These are phyloP conservation scores for Peronospora destructor DNA, from an alignment of 352 stramenopile species.

Conservation along the genomic window DNA sequence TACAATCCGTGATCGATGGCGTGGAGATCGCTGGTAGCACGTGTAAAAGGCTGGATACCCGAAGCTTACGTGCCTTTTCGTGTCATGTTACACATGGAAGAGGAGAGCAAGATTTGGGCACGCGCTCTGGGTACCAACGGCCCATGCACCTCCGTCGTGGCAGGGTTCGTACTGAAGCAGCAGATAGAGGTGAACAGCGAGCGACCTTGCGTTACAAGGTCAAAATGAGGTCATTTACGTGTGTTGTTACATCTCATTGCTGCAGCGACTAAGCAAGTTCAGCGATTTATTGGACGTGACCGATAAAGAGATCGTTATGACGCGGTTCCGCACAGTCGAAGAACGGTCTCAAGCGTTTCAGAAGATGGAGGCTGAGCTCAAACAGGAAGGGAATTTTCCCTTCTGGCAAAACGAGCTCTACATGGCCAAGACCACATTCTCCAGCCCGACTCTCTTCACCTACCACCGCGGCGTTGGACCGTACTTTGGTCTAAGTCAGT, in stretches of 20 bases:
- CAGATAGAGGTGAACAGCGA: conserved; percentile 22
- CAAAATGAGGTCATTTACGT: not conserved
- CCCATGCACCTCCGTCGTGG: conserved; percentile 24
- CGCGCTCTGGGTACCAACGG: conserved; percentile 9
- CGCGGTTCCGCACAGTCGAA: conserved; percentile 20
- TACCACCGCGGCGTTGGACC: conserved; percentile 57
- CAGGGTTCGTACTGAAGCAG: conserved; percentile 32
- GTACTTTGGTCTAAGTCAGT: conserved; percentile 60
- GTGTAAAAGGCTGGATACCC: conserved; percentile 39
- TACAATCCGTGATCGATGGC: conserved; percentile 5
- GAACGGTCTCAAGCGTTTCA: conserved; percentile 43
- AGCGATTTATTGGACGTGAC: conserved; percentile 29
- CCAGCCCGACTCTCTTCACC: conserved; percentile 42
- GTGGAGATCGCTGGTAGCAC: conserved; percentile 33
- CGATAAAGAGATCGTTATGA: conserved; percentile 29
- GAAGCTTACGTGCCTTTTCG: conserved; percentile 43
- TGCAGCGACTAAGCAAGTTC: conserved; percentile 32
- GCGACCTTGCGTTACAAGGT: not conserved
- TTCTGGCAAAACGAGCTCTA: conserved; percentile 63
- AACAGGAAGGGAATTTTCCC: conserved; percentile 38
- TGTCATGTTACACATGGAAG: conserved; percentile 34
- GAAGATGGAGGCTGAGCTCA: conserved; percentile 35
- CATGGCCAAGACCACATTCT: conserved; percentile 41
- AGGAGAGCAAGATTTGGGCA: conserved; percentile 21
- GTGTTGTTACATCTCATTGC: not conserved